Percentiles rank a stretch among this genome's conserved stretches.
Conservation (phyloP, 2,329 filamentous ascomycete species). For the Cytospora piceae region DNA sequence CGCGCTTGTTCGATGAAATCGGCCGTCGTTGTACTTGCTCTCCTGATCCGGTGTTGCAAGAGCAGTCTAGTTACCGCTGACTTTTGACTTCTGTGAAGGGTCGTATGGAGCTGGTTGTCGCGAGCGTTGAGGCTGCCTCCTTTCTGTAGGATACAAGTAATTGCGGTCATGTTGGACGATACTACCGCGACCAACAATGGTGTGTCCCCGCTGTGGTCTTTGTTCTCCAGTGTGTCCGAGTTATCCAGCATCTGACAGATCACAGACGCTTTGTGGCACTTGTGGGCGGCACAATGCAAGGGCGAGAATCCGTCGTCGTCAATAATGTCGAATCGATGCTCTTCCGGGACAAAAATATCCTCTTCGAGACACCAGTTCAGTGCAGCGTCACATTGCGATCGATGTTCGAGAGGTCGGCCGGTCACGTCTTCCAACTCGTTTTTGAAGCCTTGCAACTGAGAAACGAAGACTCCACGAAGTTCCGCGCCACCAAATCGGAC, state of each 20-base stretch:
- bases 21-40: conserved; percentile 1
- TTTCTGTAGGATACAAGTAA: conserved; percentile 9
- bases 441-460: conserved; percentile 10
- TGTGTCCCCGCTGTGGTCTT: conserved; percentile 9
- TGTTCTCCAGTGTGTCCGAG: conserved; percentile 11
- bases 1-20: not conserved
- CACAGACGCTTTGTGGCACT: conserved; percentile 2
- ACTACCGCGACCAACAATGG: conserved; percentile 16
- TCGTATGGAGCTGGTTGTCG: conserved; percentile 6
- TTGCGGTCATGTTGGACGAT: conserved; percentile 4
- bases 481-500: not conserved
- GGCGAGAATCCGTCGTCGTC: conserved; percentile 17
- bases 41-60: conserved; percentile 3
- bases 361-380: conserved; percentile 12
- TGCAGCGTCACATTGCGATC: conserved; percentile 4
- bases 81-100: conserved; percentile 18
- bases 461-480: conserved; percentile 8
- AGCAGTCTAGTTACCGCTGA: not conserved
- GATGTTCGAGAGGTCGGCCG: conserved; percentile 5
- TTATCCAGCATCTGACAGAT: conserved; percentile 26
- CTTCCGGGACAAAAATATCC: not conserved
- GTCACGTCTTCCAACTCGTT: conserved; percentile 10
- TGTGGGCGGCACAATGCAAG: conserved; percentile 18
- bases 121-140: conserved; percentile 14
- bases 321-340: conserved; percentile 11